These are phyloP conservation scores for Fraxinus sp. DNA, from an alignment of 305 asterid genomes.

Conservation along the genomic window DNA sequence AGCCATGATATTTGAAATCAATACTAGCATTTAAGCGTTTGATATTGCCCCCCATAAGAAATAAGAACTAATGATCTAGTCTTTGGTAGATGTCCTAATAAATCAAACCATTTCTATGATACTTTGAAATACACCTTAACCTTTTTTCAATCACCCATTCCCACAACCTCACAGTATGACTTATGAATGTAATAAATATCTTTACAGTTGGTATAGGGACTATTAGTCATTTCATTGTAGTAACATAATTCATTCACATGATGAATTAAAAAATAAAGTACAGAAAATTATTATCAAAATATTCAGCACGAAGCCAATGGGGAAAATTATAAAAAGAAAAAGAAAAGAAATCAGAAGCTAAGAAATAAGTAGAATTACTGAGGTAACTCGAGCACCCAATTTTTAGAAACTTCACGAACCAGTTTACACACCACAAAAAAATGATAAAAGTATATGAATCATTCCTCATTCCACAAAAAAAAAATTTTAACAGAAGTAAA, in stretches of 20 bases:
- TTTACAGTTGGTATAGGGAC: neutral
- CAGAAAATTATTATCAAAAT: neutral
- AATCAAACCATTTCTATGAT: neutral
- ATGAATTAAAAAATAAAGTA: too few relatives aligned
- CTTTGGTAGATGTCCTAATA: neutral
- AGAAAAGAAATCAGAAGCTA: neutral
- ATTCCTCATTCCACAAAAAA: neutral
- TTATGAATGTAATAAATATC: neutral
- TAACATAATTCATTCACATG: neutral
- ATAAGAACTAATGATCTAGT: neutral
- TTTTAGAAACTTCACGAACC: neutral
- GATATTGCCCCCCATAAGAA: neutral
- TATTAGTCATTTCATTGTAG: neutral
- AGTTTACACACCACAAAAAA: neutral
- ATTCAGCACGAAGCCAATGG: neutral
- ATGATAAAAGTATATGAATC: neutral
- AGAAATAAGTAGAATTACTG: neutral
- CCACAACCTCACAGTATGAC: too few relatives aligned
- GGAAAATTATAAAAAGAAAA: neutral
- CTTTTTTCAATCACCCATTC: neutral
- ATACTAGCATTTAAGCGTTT: neutral
- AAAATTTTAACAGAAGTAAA: neutral
- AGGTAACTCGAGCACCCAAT: neutral
- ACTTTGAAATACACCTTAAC: neutral
- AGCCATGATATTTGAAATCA: neutral